These are phyloP conservation scores for Ophiostoma sp. DNA, from an alignment of 2,329 filamentous ascomycete species.

Conservation along the genomic window DNA sequence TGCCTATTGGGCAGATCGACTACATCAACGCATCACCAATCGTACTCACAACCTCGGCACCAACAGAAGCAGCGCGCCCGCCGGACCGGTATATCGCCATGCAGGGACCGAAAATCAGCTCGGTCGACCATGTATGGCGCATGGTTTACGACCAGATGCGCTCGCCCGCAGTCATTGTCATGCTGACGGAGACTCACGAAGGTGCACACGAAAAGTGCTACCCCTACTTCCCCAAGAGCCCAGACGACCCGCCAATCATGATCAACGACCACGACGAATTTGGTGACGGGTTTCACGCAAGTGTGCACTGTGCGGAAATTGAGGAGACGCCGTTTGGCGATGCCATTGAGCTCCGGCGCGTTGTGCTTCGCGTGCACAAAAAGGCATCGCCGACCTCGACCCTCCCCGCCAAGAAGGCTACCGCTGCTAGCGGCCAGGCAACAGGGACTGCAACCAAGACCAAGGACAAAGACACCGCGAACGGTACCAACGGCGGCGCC, in stretches of 20 bases:
- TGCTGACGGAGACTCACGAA: slow-evolving; percentile 90
- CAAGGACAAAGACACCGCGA: not conserved
- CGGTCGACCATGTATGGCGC: slow-evolving; percentile 84
- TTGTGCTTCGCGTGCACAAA: slow-evolving; percentile 56
- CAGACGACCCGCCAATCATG: slow-evolving; percentile 51
- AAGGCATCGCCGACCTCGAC: not conserved
- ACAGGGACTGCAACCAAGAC: not conserved
- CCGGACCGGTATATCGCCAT: slow-evolving; percentile 79
- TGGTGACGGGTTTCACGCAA: slow-evolving; percentile 66
- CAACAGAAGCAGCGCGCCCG: slow-evolving; percentile 33
- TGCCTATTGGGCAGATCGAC: slow-evolving; percentile 70
- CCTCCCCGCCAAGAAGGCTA: not conserved
- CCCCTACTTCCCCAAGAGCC: slow-evolving; percentile 74
- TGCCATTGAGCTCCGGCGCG: slow-evolving; percentile 71
- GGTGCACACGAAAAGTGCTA: slow-evolving; percentile 78
- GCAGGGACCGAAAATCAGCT: slow-evolving; percentile 79
- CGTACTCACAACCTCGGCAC: slow-evolving; percentile 46
- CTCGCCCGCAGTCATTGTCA: slow-evolving; percentile 80
- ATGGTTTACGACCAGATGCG: slow-evolving; percentile 82
- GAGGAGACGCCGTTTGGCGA: slow-evolving; percentile 55
- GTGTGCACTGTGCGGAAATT: slow-evolving; percentile 66
- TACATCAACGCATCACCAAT: slow-evolving; percentile 84
- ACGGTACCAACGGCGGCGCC: not conserved
- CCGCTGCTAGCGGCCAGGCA: not conserved
- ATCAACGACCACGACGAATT: slow-evolving; percentile 67